Percentiles rank a stretch among this genome's conserved stretches.
Evolutionary conservation across 139 green algal genomes (phyloP).

Genomic region (Chlamydomonas incerta): DNA sequence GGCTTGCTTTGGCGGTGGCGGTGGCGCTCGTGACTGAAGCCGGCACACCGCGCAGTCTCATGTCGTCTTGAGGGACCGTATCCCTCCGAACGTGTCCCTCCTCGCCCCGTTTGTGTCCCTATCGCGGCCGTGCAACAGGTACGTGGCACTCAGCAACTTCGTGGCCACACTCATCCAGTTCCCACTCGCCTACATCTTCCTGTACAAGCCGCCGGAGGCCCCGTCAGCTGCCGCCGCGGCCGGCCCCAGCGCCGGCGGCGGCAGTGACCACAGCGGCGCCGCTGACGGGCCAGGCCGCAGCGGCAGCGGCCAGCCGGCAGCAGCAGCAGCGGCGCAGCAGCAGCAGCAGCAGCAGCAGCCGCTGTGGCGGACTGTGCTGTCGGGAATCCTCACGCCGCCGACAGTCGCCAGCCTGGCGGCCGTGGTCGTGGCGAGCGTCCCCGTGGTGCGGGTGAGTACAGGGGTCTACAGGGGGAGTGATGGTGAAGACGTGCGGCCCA

Average conservation of each 20-base stretch:
- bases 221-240: neutral
- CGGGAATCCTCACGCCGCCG: slow-evolving; percentile 45
- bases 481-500: too few relatives aligned
- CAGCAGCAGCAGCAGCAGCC: slow-evolving; percentile 12
- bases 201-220: slow-evolving; percentile 18
- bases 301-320: slow-evolving; percentile 1
- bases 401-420: slow-evolving; percentile 39
- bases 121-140: too few relatives aligned
- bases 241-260: too few relatives aligned
- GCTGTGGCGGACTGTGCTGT: neutral
- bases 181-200: slow-evolving; percentile 43
- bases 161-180: slow-evolving; percentile 59
- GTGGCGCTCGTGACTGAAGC: too few relatives aligned
- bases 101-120: too few relatives aligned
- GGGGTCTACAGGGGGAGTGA: too few relatives aligned
- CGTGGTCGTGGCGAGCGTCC: slow-evolving; percentile 37
- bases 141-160: slow-evolving; percentile 55
- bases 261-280: neutral
- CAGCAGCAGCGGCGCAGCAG: neutral
- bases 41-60: too few relatives aligned
- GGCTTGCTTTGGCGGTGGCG: too few relatives aligned
- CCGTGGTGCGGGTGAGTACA: slow-evolving; percentile 18
- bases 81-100: too few relatives aligned
- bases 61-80: too few relatives aligned
- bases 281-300: slow-evolving; percentile 1